Base-by-base conservation (phyloP, 1,139 yeast species). In the Kluyveromyces sp. region DNA sequence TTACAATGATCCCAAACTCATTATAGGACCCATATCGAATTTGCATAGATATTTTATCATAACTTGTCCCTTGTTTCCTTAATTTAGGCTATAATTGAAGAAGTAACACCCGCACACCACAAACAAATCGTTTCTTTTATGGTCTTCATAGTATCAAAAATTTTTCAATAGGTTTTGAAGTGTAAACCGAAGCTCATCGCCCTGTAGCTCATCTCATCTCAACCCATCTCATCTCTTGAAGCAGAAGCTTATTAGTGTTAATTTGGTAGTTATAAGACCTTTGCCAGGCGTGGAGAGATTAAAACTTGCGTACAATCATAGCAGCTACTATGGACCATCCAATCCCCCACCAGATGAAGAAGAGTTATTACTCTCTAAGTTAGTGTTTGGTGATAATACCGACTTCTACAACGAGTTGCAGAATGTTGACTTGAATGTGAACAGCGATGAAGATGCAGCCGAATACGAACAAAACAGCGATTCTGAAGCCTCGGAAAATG, bases 321-420 rank as follows among this genome's bases (percentile, higher is more conserved):
- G 21, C 21, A 31, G 45, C 48, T 28, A 41, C 47, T 7, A 41
- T 47, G 25, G 49, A 51, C 25, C 47, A 53, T 37, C 43, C 48
- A 15, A 44, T 61, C 7, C 83, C 25, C 83, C 84, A 34, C 89
- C 92, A 56, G 95, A 86, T 62, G 83, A 77, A 45, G 96, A 88
- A 60, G 97, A 90, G 64, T 55, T 83, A 39, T 75, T 71, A 48
- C 74, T 92, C 43, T 96, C 90, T 53, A 85, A 79, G 63, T 72
- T 87, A 25, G 96, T 94, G 4, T 92, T 94, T 67, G 97, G 98
- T 25, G 97, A 92, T 63, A 60, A 74, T 2, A 81, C 81, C 39
- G 94, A 92, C 30, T 89, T 90, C 64, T 89, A 83, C 53, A 63
- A 70, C 40, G 84, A 81, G 52, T 71, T 86, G 61, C 76, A 73